These are phyloP conservation scores for Rhodotorula glutinis DNA, from an alignment of 1,284 basidiomycete genomes.

Conservation along the genomic window DNA sequence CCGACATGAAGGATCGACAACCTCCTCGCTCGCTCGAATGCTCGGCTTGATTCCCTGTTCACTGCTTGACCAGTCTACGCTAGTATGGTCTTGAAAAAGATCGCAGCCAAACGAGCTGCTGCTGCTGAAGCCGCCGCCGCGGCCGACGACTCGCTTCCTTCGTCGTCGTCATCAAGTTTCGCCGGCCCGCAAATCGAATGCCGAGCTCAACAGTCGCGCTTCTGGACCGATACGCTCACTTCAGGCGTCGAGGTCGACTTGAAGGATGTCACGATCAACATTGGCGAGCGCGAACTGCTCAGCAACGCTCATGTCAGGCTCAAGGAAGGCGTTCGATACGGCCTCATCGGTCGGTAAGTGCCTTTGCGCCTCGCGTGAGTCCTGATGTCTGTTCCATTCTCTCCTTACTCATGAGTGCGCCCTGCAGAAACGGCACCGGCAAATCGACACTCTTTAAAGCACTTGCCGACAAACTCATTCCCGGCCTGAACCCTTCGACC, in stretches of 20 bases:
- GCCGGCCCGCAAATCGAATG: slow-evolving; percentile 6
- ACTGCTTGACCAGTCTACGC: too few species aligned
- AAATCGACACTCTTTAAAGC: slow-evolving; percentile 58
- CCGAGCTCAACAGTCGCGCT: slow-evolving; percentile 52
- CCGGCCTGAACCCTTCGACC: slow-evolving; percentile 56
- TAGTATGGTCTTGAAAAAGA: not conserved
- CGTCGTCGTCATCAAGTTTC: too few species aligned
- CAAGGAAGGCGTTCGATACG: slow-evolving; percentile 57
- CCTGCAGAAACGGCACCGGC: slow-evolving; percentile 57
- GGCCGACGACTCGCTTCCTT: not conserved
- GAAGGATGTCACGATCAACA: slow-evolving; percentile 53
- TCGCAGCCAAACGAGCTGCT: not conserved
- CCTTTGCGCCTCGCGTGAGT: too few species aligned
- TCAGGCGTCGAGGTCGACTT: slow-evolving; percentile 55
- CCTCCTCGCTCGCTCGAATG: too few species aligned
- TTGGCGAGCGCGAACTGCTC: slow-evolving; percentile 57
- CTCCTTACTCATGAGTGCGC: too few species aligned
- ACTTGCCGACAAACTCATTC: slow-evolving; percentile 54
- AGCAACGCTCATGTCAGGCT: slow-evolving; percentile 57
- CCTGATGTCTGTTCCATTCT: too few species aligned
- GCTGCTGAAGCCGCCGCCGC: not conserved
- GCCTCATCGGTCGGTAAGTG: slow-evolving; percentile 45
- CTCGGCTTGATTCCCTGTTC: too few species aligned
- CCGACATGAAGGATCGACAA: too few species aligned
- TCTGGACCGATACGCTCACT: slow-evolving; percentile 54